Conservation (phyloP, 1,284 basidiomycete species). For the Afroboletus lepidellus region DNA sequence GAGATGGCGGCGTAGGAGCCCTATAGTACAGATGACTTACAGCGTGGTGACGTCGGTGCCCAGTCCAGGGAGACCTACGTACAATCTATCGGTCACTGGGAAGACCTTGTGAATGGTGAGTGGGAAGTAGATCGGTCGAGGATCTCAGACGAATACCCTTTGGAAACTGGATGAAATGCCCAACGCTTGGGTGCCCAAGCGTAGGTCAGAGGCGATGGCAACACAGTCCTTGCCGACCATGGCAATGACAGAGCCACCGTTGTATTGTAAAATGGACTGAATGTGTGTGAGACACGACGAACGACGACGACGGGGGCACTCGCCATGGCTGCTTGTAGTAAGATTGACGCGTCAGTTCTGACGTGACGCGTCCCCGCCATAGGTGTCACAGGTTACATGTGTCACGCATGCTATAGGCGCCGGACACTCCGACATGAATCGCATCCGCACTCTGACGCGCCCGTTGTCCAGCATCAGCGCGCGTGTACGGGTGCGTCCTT, state of each 20-base stretch:
- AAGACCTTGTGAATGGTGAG: slow-evolving; percentile 66
- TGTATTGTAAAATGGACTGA: slow-evolving; percentile 83
- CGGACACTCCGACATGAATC: slow-evolving; percentile 14
- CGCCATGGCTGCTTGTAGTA: slow-evolving; percentile 23
- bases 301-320: slow-evolving; percentile 11
- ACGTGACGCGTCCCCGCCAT: slow-evolving; percentile 17
- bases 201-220: slow-evolving; percentile 94
- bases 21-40: slow-evolving; percentile 47
- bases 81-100: slow-evolving; percentile 90
- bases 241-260: slow-evolving; percentile 97
- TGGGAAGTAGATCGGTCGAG: slow-evolving; percentile 3
- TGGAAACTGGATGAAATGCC: slow-evolving; percentile 92
- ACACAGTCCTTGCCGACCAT: slow-evolving; percentile 99
- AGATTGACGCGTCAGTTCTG: slow-evolving; percentile 27
- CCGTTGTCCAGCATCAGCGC: slow-evolving; percentile 21
- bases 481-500: slow-evolving; percentile 16
- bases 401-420: slow-evolving; percentile 8
- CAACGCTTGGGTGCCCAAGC: slow-evolving; percentile 88
- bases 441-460: slow-evolving; percentile 14
- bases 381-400: slow-evolving; percentile 1
- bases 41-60: slow-evolving; percentile 93
- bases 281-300: slow-evolving; percentile 8
- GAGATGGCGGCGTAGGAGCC: slow-evolving; percentile 7
- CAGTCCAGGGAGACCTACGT: slow-evolving; percentile 89
- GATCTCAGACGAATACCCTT: slow-evolving; percentile 57